Conservation (phyloP, 192 early-diverging fungal genomes). For the Backusella parvicylindrica region DNA sequence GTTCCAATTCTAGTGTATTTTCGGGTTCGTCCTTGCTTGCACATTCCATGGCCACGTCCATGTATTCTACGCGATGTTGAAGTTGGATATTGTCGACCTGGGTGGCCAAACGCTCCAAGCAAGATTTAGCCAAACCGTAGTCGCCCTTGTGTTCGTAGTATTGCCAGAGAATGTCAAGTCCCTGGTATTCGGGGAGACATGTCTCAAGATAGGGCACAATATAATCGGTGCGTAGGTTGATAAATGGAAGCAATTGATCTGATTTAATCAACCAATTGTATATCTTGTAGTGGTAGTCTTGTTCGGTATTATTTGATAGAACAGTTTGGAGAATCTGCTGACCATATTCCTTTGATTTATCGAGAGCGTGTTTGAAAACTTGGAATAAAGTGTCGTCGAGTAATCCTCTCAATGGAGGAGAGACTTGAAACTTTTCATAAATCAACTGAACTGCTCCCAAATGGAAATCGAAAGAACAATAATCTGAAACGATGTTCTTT, state of each 20-base stretch:
- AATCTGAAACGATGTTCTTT: not conserved
- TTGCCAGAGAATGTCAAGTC: not conserved
- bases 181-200: not conserved
- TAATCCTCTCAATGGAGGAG: not conserved
- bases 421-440: not conserved
- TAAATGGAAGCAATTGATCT: not conserved
- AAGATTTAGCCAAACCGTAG: not conserved
- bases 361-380: not conserved
- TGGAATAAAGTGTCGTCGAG: not conserved
- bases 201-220: not conserved
- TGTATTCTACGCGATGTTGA: not conserved
- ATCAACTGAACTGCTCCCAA: not conserved
- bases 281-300: not conserved
- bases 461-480: not conserved
- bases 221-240: not conserved
- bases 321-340: not conserved
- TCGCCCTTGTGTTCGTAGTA: not conserved
- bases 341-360: not conserved
- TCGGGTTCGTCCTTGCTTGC: not conserved
- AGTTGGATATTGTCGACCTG: not conserved
- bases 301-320: not conserved
- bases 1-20: not conserved
- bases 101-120: not conserved
- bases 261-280: not conserved
- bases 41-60: not conserved